A percentile compares a stretch with the other conserved stretches of the same genome.
Evolutionary conservation across 306 rosid species (phyloP).

Genomic region (Quercus aquifolioides): DNA sequence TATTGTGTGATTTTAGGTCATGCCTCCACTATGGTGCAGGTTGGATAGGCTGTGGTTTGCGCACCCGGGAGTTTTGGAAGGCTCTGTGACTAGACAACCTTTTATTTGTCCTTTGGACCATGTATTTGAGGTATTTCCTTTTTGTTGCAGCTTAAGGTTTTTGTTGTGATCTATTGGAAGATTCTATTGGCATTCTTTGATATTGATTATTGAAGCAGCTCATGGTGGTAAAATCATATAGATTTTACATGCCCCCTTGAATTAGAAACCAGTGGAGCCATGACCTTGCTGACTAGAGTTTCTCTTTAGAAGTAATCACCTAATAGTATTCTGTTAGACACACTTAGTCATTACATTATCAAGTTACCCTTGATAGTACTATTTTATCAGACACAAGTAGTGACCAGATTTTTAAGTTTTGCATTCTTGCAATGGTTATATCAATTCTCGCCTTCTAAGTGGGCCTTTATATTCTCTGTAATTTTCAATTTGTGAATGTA

Average conservation of each 20-base stretch:
- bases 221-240: not conserved
- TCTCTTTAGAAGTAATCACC: not conserved
- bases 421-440: not conserved
- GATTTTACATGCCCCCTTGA: not conserved
- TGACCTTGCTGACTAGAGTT: not conserved
- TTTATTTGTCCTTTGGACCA: constrained; percentile 95
- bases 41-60: constrained; percentile 96
- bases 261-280: not conserved
- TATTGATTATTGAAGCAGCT: not conserved
- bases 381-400: not conserved
- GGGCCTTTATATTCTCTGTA: not conserved
- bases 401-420: not conserved
- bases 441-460: not conserved
- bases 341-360: not conserved
- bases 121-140: constrained; percentile 81
- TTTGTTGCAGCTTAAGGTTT: constrained; percentile 13
- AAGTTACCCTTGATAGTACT: too few relatives aligned
- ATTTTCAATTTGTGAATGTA: not conserved
- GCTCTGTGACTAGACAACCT: constrained; percentile 90
- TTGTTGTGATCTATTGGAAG: not conserved
- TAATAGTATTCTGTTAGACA: not conserved
- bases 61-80: constrained; percentile 91
- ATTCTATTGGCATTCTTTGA: not conserved
- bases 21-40: constrained; percentile 99
- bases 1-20: constrained; percentile 53